Conservation (phyloP, 148 eudicot species). For the Camellia lanceoleosa region DNA sequence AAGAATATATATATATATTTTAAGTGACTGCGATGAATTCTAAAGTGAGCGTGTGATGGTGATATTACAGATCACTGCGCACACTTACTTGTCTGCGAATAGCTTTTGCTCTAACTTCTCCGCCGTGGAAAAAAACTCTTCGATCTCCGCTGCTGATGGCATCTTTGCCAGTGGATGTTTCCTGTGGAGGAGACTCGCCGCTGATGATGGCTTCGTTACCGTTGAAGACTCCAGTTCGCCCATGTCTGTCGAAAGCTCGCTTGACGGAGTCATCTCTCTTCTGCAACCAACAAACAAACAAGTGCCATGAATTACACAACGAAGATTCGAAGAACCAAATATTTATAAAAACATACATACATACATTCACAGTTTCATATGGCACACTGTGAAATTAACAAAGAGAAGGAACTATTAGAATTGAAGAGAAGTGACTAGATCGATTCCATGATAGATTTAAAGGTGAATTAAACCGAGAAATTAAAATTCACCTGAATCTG, state of each 20-base stretch:
- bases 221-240: conserved; percentile 12
- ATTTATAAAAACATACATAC: not conserved
- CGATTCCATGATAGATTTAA: not conserved
- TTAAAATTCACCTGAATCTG: conserved; percentile 29
- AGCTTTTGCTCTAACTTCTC: conserved; percentile 38
- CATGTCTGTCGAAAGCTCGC: not conserved
- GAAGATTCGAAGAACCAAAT: not conserved
- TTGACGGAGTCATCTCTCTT: conserved; percentile 25
- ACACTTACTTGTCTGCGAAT: conserved; percentile 40
- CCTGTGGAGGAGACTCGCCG: conserved; percentile 6
- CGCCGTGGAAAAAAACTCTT: conserved; percentile 41
- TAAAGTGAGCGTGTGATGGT: not conserved
- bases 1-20: too few species aligned
- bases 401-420: too few species aligned
- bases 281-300: conserved; percentile 12
- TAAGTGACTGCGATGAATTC: too few species aligned
- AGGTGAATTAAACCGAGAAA: not conserved
- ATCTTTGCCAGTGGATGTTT: conserved; percentile 14
- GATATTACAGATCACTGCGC: not conserved
- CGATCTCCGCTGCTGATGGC: conserved; percentile 41
- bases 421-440: too few species aligned
- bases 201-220: conserved; percentile 3
- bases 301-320: not conserved
- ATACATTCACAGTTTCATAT: not conserved
- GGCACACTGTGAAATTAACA: too few species aligned